Evolutionary conservation across 2,329 filamentous ascomycete genomes (phyloP).

Genomic region (Grosmannia serpens): DNA sequence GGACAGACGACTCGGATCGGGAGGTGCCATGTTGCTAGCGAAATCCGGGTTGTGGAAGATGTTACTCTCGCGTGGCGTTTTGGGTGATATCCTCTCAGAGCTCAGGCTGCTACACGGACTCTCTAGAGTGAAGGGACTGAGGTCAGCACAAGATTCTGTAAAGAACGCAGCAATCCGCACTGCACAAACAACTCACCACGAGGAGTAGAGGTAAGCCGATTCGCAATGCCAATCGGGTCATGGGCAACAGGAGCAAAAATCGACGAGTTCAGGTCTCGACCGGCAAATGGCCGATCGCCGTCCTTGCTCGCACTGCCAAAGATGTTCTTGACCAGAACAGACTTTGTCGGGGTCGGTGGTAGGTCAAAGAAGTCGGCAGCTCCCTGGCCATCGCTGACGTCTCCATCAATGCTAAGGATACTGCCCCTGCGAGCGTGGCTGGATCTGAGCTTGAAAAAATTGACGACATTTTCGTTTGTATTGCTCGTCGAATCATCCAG

Average conservation of each 20-base stretch:
- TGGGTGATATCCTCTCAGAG: slow-evolving; percentile 45
- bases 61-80: slow-evolving; percentile 61
- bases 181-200: neutral
- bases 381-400: slow-evolving; percentile 32
- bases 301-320: slow-evolving; percentile 12
- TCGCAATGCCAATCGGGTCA: neutral
- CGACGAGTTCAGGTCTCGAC: slow-evolving; percentile 5
- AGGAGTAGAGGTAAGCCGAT: neutral
- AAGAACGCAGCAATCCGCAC: neutral
- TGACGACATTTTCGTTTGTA: slow-evolving; percentile 32
- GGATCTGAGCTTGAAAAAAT: slow-evolving; percentile 50
- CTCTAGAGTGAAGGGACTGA: slow-evolving; percentile 26
- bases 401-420: slow-evolving; percentile 69
- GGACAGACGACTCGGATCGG: slow-evolving; percentile 72
- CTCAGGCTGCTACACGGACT: slow-evolving; percentile 48
- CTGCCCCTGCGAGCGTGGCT: slow-evolving; percentile 47
- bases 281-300: slow-evolving; percentile 11
- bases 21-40: slow-evolving; percentile 43
- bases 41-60: slow-evolving; percentile 6
- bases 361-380: slow-evolving; percentile 51
- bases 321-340: slow-evolving; percentile 28
- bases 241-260: slow-evolving; percentile 1
- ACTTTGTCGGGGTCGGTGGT: slow-evolving; percentile 91
- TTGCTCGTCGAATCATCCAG: slow-evolving; percentile 26
- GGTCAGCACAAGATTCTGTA: neutral